Percentiles rank a stretch among this genome's conserved stretches.
Evolutionary conservation across 257 asterid species (phyloP).

Genomic region (Ehretia macrophylla): DNA sequence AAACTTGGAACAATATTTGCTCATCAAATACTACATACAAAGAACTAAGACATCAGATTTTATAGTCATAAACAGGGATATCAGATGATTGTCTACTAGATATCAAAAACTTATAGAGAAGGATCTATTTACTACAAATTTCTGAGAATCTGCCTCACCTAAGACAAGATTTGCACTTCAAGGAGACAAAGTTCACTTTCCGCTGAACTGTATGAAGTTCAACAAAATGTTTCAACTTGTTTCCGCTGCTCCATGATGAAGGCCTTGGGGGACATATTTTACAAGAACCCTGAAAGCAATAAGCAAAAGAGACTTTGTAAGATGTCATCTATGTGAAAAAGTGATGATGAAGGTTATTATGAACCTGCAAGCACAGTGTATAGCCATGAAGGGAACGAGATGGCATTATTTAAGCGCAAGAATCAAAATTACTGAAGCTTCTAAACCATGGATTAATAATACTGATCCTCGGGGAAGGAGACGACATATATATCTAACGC

Average conservation of each 20-base stretch:
- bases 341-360: background rate
- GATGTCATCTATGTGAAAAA: background rate
- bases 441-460: background rate
- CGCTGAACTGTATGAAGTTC: background rate
- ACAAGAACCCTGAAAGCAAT: constrained; percentile 23
- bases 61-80: background rate
- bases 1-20: no score
- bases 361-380: background rate
- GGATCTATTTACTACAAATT: background rate
- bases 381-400: background rate
- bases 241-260: constrained; percentile 21
- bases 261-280: constrained; percentile 10
- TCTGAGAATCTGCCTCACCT: constrained; percentile 5
- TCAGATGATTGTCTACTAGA: background rate
- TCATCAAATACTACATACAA: no score
- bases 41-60: no score
- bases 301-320: background rate
- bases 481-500: background rate
- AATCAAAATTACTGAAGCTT: background rate
- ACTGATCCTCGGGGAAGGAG: background rate
- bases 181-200: constrained; percentile 11
- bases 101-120: background rate
- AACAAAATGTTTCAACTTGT: constrained; percentile 15
- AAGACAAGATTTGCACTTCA: constrained; percentile 25
- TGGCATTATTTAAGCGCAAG: background rate